Evolutionary conservation across 169 alveolate genomes (phyloP).

Genomic region (Plasmodium fragile): DNA sequence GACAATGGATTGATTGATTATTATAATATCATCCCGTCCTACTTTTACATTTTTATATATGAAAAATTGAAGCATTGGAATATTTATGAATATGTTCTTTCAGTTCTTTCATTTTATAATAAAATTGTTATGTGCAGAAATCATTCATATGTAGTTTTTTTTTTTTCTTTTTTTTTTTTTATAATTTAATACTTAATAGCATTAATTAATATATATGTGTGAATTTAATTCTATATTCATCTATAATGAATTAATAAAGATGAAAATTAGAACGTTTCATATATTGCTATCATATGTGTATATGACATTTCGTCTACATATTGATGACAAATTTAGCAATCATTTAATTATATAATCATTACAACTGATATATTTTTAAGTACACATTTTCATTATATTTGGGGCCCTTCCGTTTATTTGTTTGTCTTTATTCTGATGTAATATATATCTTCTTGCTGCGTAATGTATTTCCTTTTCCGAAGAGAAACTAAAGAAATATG

Average conservation of each 20-base stretch:
- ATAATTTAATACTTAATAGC: too few relatives aligned
- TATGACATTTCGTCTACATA: background rate
- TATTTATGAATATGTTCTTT: too few relatives aligned
- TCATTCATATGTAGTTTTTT: too few relatives aligned
- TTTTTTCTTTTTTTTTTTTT: too few relatives aligned
- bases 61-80: background rate
- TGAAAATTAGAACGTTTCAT: background rate
- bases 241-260: background rate
- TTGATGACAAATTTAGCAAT: background rate
- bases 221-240: background rate
- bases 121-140: background rate
- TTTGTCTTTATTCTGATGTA: background rate
- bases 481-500: background rate
- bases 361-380: too few relatives aligned
- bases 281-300: background rate
- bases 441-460: background rate
- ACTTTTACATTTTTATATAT: background rate
- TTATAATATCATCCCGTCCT: background rate
- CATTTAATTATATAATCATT: background rate
- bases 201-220: background rate
- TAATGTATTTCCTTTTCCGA: background rate
- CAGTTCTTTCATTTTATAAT: background rate
- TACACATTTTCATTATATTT: background rate
- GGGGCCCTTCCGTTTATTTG: background rate
- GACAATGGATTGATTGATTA: background rate